phyloP scores from a whole-genome alignment of 176 grass and related monocot genomes.

The barley (Hordeum vulgare) region DNA sequence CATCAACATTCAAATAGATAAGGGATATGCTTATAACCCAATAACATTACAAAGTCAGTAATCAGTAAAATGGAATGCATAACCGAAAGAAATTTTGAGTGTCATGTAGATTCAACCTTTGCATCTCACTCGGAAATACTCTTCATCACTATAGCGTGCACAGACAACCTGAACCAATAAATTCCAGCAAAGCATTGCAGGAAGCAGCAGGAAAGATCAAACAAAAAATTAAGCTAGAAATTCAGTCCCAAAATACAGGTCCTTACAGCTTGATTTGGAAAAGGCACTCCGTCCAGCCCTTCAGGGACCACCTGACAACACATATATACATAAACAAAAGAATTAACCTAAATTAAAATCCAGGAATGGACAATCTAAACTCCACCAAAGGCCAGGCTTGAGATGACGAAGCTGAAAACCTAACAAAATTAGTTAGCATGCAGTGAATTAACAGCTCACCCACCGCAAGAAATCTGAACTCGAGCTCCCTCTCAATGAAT shows the following conservation, averaged over 20 bases:
- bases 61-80: neutral
- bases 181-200: slow-evolving; percentile 8
- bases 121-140: slow-evolving; percentile 87
- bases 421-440: neutral
- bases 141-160: slow-evolving; percentile 73
- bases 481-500: slow-evolving; percentile 88
- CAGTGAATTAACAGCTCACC: neutral
- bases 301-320: slow-evolving; percentile 62
- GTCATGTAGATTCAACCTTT: slow-evolving; percentile 47
- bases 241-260: neutral
- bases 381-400: neutral
- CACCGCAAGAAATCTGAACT: slow-evolving; percentile 91
- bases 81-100: neutral
- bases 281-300: slow-evolving; percentile 57
- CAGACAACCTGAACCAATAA: slow-evolving; percentile 66
- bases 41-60: neutral
- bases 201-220: slow-evolving; percentile 5
- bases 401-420: slow-evolving; percentile 3
- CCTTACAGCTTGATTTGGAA: slow-evolving; percentile 70
- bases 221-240: slow-evolving; percentile 2
- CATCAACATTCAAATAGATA: neutral
- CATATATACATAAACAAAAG: neutral
- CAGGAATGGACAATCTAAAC: neutral
- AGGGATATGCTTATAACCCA: neutral
- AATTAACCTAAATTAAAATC: neutral